These are phyloP conservation scores for Mangifera indica DNA, from an alignment of 345 rosid genomes.

Conservation along the genomic window DNA sequence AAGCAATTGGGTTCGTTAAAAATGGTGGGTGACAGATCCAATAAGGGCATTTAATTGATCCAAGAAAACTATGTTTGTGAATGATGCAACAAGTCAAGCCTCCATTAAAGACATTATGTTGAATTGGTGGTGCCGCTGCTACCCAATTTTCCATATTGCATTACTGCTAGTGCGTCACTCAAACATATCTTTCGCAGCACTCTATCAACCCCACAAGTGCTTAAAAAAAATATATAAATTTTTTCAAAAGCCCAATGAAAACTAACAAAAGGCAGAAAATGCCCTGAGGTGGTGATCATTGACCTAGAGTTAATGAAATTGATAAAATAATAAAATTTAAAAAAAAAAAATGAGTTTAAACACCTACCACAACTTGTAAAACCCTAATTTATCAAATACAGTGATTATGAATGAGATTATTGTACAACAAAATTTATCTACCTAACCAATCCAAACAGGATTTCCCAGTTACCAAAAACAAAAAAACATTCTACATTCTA, in stretches of 20 bases:
- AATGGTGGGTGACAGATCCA: constrained; percentile 26
- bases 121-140: background rate
- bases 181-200: constrained; percentile 31
- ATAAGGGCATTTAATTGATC: constrained; percentile 22
- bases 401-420: no score
- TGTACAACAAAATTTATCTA: no score
- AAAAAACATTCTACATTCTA: no score
- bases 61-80: constrained; percentile 21
- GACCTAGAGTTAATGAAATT: no score
- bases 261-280: background rate
- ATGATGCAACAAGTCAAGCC: constrained; percentile 30
- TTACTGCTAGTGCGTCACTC: background rate
- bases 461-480: no score
- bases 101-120: background rate
- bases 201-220: constrained; percentile 13
- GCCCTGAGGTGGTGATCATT: background rate
- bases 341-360: no score
- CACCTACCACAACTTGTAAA: no score
- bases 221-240: no score
- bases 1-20: background rate
- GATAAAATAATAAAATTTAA: no score
- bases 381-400: no score
- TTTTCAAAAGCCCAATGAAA: constrained; percentile 20
- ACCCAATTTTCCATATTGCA: background rate
- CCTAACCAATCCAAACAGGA: no score